phyloP scores from a whole-genome alignment of 1,284 basidiomycete genomes.

The Fomitopsis palustris region DNA sequence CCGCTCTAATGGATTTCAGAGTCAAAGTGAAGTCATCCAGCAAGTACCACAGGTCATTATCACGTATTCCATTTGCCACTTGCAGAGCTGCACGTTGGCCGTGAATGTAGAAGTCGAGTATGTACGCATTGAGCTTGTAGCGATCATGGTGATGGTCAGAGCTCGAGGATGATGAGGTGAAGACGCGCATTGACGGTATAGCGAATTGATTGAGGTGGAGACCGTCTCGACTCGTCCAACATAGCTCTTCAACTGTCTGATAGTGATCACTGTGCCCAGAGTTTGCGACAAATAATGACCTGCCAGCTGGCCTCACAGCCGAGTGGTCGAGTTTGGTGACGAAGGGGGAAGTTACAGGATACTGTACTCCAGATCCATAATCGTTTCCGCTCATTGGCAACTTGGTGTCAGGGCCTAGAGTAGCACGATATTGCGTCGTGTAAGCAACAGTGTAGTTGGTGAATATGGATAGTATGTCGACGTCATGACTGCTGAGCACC shows the following conservation, averaged over 20 bases:
- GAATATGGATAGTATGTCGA: conserved; percentile 50
- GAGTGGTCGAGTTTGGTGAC: conserved; percentile 33
- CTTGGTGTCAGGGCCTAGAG: conserved; percentile 36
- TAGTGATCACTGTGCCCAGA: conserved; percentile 61
- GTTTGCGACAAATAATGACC: conserved; percentile 59
- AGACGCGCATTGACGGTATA: conserved; percentile 49
- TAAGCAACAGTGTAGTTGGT: conserved; percentile 50
- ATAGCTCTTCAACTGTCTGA: conserved; percentile 45
- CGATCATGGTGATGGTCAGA: conserved; percentile 21
- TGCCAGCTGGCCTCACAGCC: conserved; percentile 35
- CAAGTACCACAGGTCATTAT: conserved; percentile 60
- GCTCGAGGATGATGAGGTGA: conserved; percentile 30
- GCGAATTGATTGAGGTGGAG: conserved; percentile 53
- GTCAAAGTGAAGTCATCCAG: conserved; percentile 55
- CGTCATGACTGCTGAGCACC: conserved; percentile 45
- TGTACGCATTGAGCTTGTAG: conserved; percentile 55
- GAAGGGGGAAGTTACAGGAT: conserved; percentile 22
- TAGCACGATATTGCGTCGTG: conserved; percentile 31
- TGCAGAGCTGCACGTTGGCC: conserved; percentile 50
- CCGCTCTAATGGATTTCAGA: conserved; percentile 40
- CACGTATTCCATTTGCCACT: conserved; percentile 51
- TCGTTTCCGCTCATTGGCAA: conserved; percentile 45
- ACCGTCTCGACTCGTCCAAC: conserved; percentile 46
- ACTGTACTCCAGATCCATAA: conserved; percentile 3
- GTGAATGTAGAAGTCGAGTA: conserved; percentile 65